phyloP scores from a whole-genome alignment of 2,329 filamentous ascomycete species.

The Verticillium nonalfalfae region DNA sequence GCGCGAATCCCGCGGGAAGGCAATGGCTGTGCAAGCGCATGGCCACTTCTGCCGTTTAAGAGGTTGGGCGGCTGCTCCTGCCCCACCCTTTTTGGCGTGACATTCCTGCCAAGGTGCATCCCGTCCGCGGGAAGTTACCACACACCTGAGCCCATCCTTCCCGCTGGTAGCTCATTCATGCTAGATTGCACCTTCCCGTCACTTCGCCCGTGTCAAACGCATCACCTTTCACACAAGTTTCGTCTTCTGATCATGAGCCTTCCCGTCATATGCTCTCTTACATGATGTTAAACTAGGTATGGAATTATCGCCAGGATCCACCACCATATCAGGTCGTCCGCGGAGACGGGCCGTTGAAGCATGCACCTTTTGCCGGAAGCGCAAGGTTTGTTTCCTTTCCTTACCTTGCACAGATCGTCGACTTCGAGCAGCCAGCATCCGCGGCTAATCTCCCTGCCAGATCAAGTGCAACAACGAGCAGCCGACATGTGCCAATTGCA shows the following conservation, averaged over 20 bases:
- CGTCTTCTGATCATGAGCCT: background rate
- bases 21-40: no score
- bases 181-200: background rate
- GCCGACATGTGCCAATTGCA: conserved; percentile 38
- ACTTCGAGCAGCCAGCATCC: background rate
- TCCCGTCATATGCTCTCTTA: background rate
- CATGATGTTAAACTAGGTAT: background rate
- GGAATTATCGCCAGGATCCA: background rate
- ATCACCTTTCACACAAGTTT: background rate
- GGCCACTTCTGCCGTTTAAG: no score
- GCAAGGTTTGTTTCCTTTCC: conserved; percentile 18
- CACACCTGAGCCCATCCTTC: background rate
- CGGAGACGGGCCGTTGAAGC: conserved; percentile 20
- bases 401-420: background rate
- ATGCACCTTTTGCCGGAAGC: conserved; percentile 21
- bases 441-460: conserved; percentile 19
- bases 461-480: conserved; percentile 41
- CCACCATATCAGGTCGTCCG: conserved; percentile 5
- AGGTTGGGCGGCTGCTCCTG: no score
- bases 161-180: background rate
- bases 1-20: no score
- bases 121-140: background rate
- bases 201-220: background rate
- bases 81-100: no score
- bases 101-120: background rate